These are phyloP conservation scores for Leccinum olivaceopallidum DNA, from an alignment of 768 basidiomycete species.

Conservation along the genomic window DNA sequence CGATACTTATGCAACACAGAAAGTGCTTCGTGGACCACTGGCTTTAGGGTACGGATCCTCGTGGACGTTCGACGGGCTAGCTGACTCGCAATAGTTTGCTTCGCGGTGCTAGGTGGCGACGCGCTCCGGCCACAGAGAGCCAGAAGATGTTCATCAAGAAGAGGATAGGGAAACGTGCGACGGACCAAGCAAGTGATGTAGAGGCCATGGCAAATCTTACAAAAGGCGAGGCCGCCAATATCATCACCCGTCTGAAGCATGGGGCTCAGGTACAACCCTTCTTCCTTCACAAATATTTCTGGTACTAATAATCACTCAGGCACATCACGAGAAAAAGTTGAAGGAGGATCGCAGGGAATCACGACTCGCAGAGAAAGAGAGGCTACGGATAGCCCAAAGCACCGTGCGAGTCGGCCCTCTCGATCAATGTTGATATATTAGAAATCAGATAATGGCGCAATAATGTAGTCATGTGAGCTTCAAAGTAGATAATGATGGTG, in stretches of 20 bases:
- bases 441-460: neutral
- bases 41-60: conserved; percentile 45
- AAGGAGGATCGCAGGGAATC: conserved; percentile 41
- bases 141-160: conserved; percentile 61
- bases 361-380: conserved; percentile 47
- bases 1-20: conserved; percentile 63
- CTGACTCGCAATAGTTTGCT: conserved; percentile 45
- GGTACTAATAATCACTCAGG: conserved; percentile 34
- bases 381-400: conserved; percentile 49
- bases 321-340: conserved; percentile 54
- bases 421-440: conserved; percentile 14
- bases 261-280: conserved; percentile 59
- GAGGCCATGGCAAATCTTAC: conserved; percentile 47
- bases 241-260: conserved; percentile 76
- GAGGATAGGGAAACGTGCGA: conserved; percentile 42
- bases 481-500: conserved; percentile 52
- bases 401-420: conserved; percentile 64
- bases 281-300: neutral
- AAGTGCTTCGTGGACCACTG: conserved; percentile 52
- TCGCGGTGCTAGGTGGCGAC: conserved; percentile 68
- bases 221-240: conserved; percentile 78
- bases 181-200: conserved; percentile 19
- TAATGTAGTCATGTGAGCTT: neutral
- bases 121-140: conserved; percentile 53
- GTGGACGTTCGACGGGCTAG: neutral